Conservation (phyloP, 2,329 filamentous ascomycete species). For the Cladosporium sp. region DNA sequence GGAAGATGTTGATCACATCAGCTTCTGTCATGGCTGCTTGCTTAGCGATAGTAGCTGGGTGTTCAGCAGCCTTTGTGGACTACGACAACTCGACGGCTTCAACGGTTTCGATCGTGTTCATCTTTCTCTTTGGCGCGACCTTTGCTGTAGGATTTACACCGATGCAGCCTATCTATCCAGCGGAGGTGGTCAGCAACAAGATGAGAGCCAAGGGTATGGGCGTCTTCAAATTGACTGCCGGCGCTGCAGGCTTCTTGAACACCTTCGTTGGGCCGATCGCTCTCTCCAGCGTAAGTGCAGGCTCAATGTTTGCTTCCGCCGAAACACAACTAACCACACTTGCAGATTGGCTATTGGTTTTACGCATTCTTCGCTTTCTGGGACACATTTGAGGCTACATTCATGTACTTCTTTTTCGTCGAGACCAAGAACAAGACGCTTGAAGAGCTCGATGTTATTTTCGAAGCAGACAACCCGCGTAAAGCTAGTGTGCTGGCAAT, state of each 20-base stretch:
- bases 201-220: conserved; percentile 44
- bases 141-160: conserved; percentile 31
- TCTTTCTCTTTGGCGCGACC: conserved; percentile 19
- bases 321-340: background rate
- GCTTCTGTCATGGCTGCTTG: conserved; percentile 38
- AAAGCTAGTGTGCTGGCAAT: background rate
- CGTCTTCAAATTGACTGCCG: conserved; percentile 42
- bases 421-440: conserved; percentile 35
- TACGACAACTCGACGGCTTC: conserved; percentile 21
- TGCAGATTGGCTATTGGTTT: conserved; percentile 14
- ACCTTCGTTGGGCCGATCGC: conserved; percentile 21
- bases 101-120: conserved; percentile 20
- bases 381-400: conserved; percentile 28
- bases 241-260: conserved; percentile 42
- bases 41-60: conserved; percentile 39
- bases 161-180: conserved; percentile 34
- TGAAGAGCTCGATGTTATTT: conserved; percentile 35
- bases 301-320: background rate
- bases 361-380: conserved; percentile 25
- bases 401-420: conserved; percentile 31
- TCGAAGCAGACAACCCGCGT: conserved; percentile 29
- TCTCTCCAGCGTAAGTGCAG: conserved; percentile 10
- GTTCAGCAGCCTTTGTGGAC: conserved; percentile 16
- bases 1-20: conserved; percentile 29
- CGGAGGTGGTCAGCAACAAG: conserved; percentile 44